These are phyloP conservation scores for Sordariomycetes sp. DNA, from an alignment of 2,329 filamentous ascomycete species.

Conservation along the genomic window DNA sequence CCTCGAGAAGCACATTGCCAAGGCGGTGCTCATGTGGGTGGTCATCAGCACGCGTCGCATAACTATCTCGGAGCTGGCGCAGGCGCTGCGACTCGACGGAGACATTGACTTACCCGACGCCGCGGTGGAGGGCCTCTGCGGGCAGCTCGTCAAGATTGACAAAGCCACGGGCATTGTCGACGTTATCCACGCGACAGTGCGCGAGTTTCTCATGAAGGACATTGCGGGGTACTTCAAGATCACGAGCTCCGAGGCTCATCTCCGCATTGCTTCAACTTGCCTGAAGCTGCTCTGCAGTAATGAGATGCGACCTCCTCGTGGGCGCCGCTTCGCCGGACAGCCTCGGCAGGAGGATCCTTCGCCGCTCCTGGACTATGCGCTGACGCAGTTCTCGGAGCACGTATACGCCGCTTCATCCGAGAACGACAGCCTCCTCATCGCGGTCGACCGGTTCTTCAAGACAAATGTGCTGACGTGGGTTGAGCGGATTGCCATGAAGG, in stretches of 20 bases:
- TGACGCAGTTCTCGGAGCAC: conserved; percentile 16
- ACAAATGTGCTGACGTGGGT: conserved; percentile 18
- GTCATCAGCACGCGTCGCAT: conserved; percentile 13
- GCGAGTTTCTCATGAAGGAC: no score
- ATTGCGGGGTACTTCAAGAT: no score
- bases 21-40: conserved; percentile 16
- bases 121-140: no score
- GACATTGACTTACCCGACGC: neutral
- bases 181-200: no score
- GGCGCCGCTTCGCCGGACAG: conserved; percentile 9
- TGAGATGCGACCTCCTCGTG: neutral
- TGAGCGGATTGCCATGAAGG: conserved; percentile 12
- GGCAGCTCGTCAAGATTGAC: no score
- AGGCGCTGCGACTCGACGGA: conserved; percentile 16
- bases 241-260: no score
- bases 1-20: conserved; percentile 14
- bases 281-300: no score
- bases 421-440: conserved; percentile 11
- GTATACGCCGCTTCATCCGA: conserved; percentile 9
- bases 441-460: conserved; percentile 14
- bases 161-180: no score
- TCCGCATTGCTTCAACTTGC: no score
- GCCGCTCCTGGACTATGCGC: conserved; percentile 13
- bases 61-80: conserved; percentile 13
- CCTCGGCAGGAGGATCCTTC: conserved; percentile 6